Evolutionary conservation across 2,329 filamentous ascomycete genomes (phyloP), one percentile per base, ranked within the genome.

Genomic region (Coniochaeta hoffmannii): DNA sequence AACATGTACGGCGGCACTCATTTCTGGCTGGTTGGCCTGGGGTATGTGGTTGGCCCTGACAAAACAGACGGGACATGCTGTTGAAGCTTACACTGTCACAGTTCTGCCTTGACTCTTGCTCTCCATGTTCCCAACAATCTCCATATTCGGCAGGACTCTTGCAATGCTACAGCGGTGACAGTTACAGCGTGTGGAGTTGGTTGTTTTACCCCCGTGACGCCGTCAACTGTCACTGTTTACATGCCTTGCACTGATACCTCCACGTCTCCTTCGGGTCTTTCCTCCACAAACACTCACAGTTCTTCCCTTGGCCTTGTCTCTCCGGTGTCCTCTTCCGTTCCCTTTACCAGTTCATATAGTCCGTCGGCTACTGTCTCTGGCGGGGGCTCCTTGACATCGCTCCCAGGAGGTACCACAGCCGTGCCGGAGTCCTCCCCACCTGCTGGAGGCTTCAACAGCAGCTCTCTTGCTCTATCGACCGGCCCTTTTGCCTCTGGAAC

Each of bases 121-220:
- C 11, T 22, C 17, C 36, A 24, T 15, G 49, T 46, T 9, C 26
- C 34, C 30, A 55, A 57, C 32, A 54, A 44, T 28, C 30, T 51
- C 24, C 50, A 55, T 14, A 14, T 4, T 6, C 53, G 46, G 5
- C 44, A 50, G n/a, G 24, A 51, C 49, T 22, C 22, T 8, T 38
- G 26, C 32, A 22, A 35, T n/a, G 24, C 53, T 15, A 54, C 56
- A 24, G 59, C 59, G 5, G 50, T 54, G 14, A 62, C 59, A 3
- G 49, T 59, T 19, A 60, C 58, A 44, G 36, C 36, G n/a, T 57
- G 55, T 24, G 55, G 31, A 12, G 52, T 32, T 10, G 26, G 17
- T 17, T 57, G 56, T 46, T 34, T 38, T 5, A 22, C 49, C 5
- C 17, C 56, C 15, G 17, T 32, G n/a, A 26, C 51, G 1, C 26